Evolutionary conservation across 75 land plant species (phyloP).

Genomic region (Picea sitchensis): DNA sequence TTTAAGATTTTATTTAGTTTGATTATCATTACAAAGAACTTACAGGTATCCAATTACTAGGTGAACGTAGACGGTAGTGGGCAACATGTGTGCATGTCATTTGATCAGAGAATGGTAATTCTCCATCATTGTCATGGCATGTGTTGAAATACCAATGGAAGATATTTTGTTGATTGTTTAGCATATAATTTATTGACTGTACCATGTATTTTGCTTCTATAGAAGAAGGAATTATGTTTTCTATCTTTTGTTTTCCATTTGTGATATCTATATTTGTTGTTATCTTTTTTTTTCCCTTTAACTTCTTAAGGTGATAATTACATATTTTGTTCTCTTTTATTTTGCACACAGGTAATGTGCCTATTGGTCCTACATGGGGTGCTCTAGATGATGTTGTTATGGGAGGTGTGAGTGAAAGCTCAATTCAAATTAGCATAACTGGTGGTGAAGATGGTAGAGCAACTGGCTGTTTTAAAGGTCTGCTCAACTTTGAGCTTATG

Average conservation of each 20-base stretch:
- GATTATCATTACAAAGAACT: not conserved
- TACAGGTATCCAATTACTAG: not conserved
- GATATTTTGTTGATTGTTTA: not conserved
- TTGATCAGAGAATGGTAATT: not conserved
- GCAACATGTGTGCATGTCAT: not conserved
- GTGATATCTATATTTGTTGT: not conserved
- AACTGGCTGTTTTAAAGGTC: conserved; percentile 86
- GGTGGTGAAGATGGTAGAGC: conserved; percentile 82
- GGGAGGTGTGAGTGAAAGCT: conserved; percentile 99
- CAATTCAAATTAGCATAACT: conserved; percentile 55
- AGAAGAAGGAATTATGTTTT: not conserved
- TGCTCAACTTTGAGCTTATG: conserved; percentile 7
- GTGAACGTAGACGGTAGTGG: not conserved
- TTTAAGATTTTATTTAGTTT: not conserved
- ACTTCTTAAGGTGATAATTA: not conserved
- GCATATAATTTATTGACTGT: not conserved
- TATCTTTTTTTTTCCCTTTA: not conserved
- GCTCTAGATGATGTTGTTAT: conserved; percentile 98
- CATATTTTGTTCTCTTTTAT: not conserved
- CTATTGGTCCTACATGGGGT: conserved; percentile 85
- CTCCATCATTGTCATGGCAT: not conserved
- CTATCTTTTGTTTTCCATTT: not conserved
- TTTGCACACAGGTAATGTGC: conserved; percentile 30
- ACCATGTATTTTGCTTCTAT: not conserved
- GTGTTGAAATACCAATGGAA: not conserved